phyloP scores from a whole-genome alignment of 129 eudicot genomes.

The Daucus carota region DH1_v3.0 NC_030386.2:22245001-22245500 shows the following conservation, averaged over 20 bases:
- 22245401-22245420: too few species aligned
- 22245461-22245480: too few species aligned
- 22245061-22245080: constrained; percentile 13
- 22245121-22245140: constrained; percentile 22
- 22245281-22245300: constrained; percentile 25
- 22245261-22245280: constrained; percentile 33
- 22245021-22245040: constrained; percentile 22
- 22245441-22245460: too few species aligned
- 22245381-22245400: too few species aligned
- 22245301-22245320: constrained; percentile 3
- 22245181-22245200: not conserved
- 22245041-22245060: constrained; percentile 21
- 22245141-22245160: not conserved
- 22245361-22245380: not conserved
- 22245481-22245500: too few species aligned
- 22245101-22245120: constrained; percentile 28
- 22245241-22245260: not conserved
- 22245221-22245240: too few species aligned
- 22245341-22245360: constrained; percentile 19
- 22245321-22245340: constrained; percentile 7
- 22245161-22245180: not conserved
- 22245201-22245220: not conserved
- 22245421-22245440: too few species aligned
- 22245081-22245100: constrained; percentile 31
- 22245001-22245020: constrained; percentile 20